These are phyloP conservation scores for Rhodotorula mucilaginosa DNA, from an alignment of 1,284 basidiomycete species.

Conservation along the genomic window DNA sequence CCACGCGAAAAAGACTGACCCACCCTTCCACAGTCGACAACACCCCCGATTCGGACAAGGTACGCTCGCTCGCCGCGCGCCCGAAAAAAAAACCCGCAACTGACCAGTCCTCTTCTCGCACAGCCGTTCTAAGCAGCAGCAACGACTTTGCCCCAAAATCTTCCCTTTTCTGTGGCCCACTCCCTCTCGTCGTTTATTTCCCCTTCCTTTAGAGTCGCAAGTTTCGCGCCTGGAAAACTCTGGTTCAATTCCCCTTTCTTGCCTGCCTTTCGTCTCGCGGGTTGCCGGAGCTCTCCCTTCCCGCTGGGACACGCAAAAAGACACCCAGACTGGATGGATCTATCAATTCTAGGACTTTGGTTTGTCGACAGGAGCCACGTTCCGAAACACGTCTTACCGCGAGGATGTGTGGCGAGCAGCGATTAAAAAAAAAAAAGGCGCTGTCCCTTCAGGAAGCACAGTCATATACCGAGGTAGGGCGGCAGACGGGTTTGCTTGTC, in stretches of 20 bases:
- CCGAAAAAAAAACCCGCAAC: neutral
- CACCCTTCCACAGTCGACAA: constrained; percentile 3
- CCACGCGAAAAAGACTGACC: no score
- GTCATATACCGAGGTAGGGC: constrained; percentile 21
- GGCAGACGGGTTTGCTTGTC: no score
- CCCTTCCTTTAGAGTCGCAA: neutral
- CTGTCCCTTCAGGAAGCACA: constrained; percentile 1
- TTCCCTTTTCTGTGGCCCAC: neutral
- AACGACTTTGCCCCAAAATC: no score
- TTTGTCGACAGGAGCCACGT: constrained; percentile 40
- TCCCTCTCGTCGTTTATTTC: neutral
- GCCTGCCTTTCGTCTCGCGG: neutral
- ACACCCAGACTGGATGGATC: no score
- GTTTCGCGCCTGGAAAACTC: neutral
- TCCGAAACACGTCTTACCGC: constrained; percentile 36
- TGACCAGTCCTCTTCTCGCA: no score
- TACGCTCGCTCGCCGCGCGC: neutral
- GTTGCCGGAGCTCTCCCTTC: neutral
- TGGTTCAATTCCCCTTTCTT: neutral
- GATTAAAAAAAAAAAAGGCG: constrained; percentile 15
- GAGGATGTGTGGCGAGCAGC: constrained; percentile 39
- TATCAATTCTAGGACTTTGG: constrained; percentile 41
- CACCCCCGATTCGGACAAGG: constrained; percentile 29
- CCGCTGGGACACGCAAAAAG: no score
- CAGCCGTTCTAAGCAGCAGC: constrained; percentile 12